Percentiles rank a stretch among this genome's conserved stretches.
phyloP scores from a whole-genome alignment of 2,329 filamentous ascomycete genomes.

The Aspergillus ustus region DNA sequence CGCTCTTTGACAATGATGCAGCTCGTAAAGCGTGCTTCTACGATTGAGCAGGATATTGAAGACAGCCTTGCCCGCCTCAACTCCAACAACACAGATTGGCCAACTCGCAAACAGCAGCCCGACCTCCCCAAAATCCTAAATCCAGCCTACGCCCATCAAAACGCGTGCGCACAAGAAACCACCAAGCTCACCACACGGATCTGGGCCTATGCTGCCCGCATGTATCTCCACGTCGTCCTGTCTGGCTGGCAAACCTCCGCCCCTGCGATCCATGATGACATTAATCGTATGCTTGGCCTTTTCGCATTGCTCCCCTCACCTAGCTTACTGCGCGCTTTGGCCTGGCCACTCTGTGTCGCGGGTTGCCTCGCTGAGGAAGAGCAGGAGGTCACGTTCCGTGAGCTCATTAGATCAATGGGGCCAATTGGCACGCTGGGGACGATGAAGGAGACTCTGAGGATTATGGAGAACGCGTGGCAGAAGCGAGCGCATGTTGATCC shows the following conservation, averaged over 20 bases:
- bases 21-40: not conserved
- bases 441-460: slow-evolving; percentile 34
- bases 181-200: slow-evolving; percentile 2
- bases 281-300: not conserved
- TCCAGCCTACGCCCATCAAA: not conserved
- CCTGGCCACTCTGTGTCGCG: slow-evolving; percentile 39
- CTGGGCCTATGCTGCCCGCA: slow-evolving; percentile 1
- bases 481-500: slow-evolving; percentile 2
- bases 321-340: slow-evolving; percentile 32
- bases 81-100: not conserved
- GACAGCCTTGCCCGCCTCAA: not conserved
- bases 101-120: not conserved
- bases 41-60: slow-evolving; percentile 2
- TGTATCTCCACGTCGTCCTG: slow-evolving; percentile 1
- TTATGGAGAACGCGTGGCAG: slow-evolving; percentile 45
- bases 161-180: not conserved
- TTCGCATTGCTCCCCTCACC: slow-evolving; percentile 19
- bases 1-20: not conserved
- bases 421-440: slow-evolving; percentile 31
- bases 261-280: not conserved
- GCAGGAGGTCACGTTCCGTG: slow-evolving; percentile 28
- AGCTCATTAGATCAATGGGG: slow-evolving; percentile 25
- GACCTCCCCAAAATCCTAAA: not conserved
- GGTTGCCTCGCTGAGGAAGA: slow-evolving; percentile 31
- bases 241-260: slow-evolving; percentile 5